A percentile compares a stretch with the other conserved stretches of the same genome.
Evolutionary conservation across 352 stramenopile species (phyloP).

Genomic region (Globisporangium emineosum): DNA sequence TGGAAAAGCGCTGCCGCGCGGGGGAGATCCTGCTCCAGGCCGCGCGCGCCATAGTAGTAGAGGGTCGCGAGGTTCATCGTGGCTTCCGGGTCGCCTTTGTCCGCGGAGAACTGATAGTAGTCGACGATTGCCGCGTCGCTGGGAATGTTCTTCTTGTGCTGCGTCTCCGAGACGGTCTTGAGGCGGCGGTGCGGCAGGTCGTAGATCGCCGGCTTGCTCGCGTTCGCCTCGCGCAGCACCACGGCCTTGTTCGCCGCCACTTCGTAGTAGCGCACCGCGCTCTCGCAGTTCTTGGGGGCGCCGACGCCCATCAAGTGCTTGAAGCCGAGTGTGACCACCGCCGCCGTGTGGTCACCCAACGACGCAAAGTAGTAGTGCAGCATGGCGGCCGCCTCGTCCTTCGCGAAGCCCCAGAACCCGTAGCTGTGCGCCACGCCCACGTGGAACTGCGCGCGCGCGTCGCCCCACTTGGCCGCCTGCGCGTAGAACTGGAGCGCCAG

Average conservation of each 20-base stretch:
- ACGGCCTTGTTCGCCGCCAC: constrained; percentile 79
- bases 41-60: constrained; percentile 79
- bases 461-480: constrained; percentile 52
- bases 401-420: constrained; percentile 67
- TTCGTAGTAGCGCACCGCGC: constrained; percentile 86
- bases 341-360: constrained; percentile 56
- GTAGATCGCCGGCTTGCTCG: constrained; percentile 59
- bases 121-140: constrained; percentile 80
- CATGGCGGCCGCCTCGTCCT: constrained; percentile 63
- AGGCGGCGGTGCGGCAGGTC: constrained; percentile 70
- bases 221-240: constrained; percentile 52
- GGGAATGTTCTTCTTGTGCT: constrained; percentile 81
- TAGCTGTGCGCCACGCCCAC: constrained; percentile 82
- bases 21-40: constrained; percentile 67
- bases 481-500: constrained; percentile 65
- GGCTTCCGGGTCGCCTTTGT: constrained; percentile 83
- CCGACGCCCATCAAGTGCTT: constrained; percentile 72
- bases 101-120: constrained; percentile 88
- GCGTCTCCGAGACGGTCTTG: constrained; percentile 65
- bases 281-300: constrained; percentile 81
- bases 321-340: constrained; percentile 75
- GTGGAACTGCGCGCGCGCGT: constrained; percentile 77
- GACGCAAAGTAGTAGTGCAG: constrained; percentile 86
- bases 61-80: constrained; percentile 84
- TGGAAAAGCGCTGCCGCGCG: constrained; percentile 64